A percentile compares a stretch with the other conserved stretches of the same genome.
Evolutionary conservation across 2,329 filamentous ascomycete species (phyloP).

Genomic region (Fusarium sororula): DNA sequence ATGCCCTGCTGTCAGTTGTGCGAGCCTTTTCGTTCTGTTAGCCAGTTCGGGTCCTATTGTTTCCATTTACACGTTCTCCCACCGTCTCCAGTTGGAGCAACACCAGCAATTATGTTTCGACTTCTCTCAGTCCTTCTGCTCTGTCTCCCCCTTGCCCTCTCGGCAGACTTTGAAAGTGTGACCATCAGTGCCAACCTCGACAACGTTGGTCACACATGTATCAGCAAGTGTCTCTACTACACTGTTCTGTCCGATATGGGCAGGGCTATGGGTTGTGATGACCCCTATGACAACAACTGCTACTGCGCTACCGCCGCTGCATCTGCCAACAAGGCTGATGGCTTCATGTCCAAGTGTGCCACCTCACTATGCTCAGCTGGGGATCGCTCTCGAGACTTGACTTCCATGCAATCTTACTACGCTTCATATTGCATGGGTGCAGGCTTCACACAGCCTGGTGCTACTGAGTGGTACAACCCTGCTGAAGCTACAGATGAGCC

Average conservation of each 20-base stretch:
- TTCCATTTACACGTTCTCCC: background rate
- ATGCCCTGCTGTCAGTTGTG: background rate
- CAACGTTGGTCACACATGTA: conserved; percentile 25
- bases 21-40: background rate
- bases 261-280: conserved; percentile 34
- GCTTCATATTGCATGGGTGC: conserved; percentile 42
- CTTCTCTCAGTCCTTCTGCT: conserved; percentile 7
- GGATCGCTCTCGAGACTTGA: conserved; percentile 36
- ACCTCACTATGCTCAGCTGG: conserved; percentile 32
- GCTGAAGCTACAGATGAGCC: conserved; percentile 33
- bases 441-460: conserved; percentile 39
- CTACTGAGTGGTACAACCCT: conserved; percentile 38
- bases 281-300: conserved; percentile 40
- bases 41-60: background rate
- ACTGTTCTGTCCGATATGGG: conserved; percentile 29
- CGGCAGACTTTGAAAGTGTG: conserved; percentile 24
- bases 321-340: conserved; percentile 30
- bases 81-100: background rate
- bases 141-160: background rate
- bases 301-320: conserved; percentile 39
- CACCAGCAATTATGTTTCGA: conserved; percentile 15
- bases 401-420: conserved; percentile 40
- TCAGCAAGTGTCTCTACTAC: conserved; percentile 36
- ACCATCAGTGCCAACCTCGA: conserved; percentile 29
- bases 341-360: conserved; percentile 35